These are phyloP conservation scores for Boletus vermiculosoides DNA, from an alignment of 768 basidiomycete species.

Conservation along the genomic window DNA sequence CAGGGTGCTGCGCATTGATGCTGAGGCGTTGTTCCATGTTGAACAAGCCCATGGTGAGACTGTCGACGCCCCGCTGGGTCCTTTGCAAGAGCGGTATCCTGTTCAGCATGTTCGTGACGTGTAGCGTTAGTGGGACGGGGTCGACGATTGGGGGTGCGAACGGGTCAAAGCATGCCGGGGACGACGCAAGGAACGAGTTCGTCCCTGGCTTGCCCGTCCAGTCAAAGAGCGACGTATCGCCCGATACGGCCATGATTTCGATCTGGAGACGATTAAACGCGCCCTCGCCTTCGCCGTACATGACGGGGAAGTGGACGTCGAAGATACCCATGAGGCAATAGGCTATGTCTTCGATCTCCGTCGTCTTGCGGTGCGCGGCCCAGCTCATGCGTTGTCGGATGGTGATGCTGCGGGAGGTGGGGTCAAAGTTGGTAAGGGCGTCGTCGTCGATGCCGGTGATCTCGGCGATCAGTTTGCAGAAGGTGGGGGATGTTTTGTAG, in stretches of 20 bases:
- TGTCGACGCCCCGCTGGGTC: slow-evolving; percentile 16
- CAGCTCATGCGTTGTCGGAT: slow-evolving; percentile 27
- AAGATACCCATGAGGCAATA: slow-evolving; percentile 32
- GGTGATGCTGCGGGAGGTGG: slow-evolving; percentile 10
- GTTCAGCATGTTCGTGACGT: background rate
- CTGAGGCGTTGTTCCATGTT: slow-evolving; percentile 20
- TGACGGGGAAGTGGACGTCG: slow-evolving; percentile 26
- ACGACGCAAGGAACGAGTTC: slow-evolving; percentile 20
- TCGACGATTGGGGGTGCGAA: slow-evolving; percentile 16
- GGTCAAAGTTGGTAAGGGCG: slow-evolving; percentile 20
- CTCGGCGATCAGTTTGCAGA: slow-evolving; percentile 11
- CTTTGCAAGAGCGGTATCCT: slow-evolving; percentile 13
- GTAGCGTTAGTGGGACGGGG: slow-evolving; percentile 19
- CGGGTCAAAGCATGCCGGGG: slow-evolving; percentile 24
- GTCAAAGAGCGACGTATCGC: slow-evolving; percentile 26
- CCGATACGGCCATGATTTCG: slow-evolving; percentile 26
- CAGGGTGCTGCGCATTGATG: slow-evolving; percentile 21
- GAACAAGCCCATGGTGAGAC: slow-evolving; percentile 14
- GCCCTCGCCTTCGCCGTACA: slow-evolving; percentile 29
- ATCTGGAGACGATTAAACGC: slow-evolving; percentile 30
- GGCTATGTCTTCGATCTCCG: slow-evolving; percentile 28
- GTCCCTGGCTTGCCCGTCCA: slow-evolving; percentile 19
- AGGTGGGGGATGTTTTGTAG: slow-evolving; percentile 15
- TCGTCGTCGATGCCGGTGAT: slow-evolving; percentile 21
- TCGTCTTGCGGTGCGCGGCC: slow-evolving; percentile 31